Base-by-base conservation (phyloP, 2,329 filamentous ascomycete species). In the Cladosporium halotolerans region DNA sequence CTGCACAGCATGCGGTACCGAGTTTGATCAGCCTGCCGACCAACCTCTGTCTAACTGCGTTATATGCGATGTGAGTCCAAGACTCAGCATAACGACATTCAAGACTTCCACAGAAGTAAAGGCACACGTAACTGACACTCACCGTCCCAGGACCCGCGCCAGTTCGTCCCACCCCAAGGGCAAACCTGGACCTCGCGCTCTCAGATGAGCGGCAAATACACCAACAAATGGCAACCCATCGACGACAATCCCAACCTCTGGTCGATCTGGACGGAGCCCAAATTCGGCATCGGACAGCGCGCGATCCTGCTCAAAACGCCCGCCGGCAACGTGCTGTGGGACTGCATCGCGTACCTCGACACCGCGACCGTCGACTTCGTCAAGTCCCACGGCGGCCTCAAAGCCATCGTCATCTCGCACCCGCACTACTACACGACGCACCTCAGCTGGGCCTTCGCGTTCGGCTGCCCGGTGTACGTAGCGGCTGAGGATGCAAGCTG, bases 391-490 rank as follows among this genome's bases (percentile, higher is more conserved):
- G 88, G 88, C 41, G 86, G 86, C 0, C 64, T 95, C 10, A 73
- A 73, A 33, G 87, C 84, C 0, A 90, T 93, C 43, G 82, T 77
- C 0, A 69, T 71, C 50, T 62, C 59, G 83, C 60, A 95, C 69
- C 89, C 89, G 49, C 89, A 95, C 66, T 95, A 88, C 70, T 93
- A 88, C 70, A 83, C 83, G 11, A 86, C 87, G 3, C 85, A 89
- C 66, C 68, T 87, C 0, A 80, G 85, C 59, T 95, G 89, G 88
- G 84, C 85, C 0, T 66, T 73, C 42, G 76, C 77, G 0, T 92
- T 93, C 60, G 60, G 70, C 4, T 90, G 87, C 61, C 83, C 82
- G 0, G 81, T 93, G 1, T 91, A 87, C 62, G 64, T 89, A 1
- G 76, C 84, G 0, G 68, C 68, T 5, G 84, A 86, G 54, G 89